Conservation (phyloP, 208 protist species). For the Acanthamoeba castellanii region DNA sequence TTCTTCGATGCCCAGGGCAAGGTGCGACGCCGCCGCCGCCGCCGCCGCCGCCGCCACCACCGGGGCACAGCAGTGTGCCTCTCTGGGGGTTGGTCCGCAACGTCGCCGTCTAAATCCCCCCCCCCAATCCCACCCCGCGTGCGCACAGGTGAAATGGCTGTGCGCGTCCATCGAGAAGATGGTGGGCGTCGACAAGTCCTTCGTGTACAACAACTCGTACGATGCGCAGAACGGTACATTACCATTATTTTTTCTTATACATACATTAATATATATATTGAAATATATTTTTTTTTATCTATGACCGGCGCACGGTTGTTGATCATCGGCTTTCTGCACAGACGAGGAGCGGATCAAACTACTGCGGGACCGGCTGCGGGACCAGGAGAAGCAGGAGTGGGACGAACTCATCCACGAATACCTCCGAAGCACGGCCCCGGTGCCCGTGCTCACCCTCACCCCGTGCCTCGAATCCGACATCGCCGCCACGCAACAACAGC, state of each 20-base stretch:
- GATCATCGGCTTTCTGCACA: not conserved
- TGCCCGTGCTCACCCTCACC: not conserved
- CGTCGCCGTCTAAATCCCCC: too few relatives aligned
- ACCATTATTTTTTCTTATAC: not conserved
- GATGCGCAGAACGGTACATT: not conserved
- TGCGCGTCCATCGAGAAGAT: not conserved
- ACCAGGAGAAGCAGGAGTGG: slow-evolving; percentile 36
- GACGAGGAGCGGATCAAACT: not conserved
- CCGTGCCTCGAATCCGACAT: not conserved
- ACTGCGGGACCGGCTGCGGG: not conserved
- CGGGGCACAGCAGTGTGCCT: not conserved
- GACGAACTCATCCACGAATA: not conserved
- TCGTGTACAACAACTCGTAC: not conserved
- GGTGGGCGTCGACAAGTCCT: slow-evolving; percentile 7
- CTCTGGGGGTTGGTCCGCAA: too few relatives aligned
- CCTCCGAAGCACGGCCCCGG: not conserved
- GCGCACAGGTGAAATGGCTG: slow-evolving; percentile 3
- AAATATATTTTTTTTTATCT: not conserved
- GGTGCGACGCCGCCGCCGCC: not conserved
- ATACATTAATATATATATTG: not conserved
- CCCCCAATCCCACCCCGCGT: too few relatives aligned
- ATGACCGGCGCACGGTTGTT: not conserved
- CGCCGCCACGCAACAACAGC: not conserved
- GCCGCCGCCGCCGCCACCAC: too few relatives aligned
- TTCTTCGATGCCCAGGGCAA: slow-evolving; percentile 27